Evolutionary conservation across 2,329 filamentous ascomycete species (phyloP).

Genomic region (Septoria linicola): DNA sequence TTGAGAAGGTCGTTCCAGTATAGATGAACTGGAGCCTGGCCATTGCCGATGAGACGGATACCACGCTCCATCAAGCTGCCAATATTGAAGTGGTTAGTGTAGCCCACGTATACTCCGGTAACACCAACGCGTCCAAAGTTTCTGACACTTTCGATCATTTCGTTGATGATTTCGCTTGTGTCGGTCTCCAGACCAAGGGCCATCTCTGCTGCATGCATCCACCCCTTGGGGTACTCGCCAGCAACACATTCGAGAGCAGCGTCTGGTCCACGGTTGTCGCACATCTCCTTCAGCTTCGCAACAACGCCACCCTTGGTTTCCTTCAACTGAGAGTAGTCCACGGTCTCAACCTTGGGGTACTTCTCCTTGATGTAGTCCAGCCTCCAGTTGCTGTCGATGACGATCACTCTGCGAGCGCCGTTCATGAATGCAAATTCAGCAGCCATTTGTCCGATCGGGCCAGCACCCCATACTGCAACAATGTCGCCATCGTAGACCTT

Average conservation of each 20-base stretch:
- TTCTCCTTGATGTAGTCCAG: conserved; percentile 66
- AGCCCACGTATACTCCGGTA: conserved; percentile 68
- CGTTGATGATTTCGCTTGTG: conserved; percentile 76
- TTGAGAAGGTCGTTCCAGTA: conserved; percentile 79
- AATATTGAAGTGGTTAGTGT: conserved; percentile 78
- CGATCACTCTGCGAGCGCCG: conserved; percentile 72
- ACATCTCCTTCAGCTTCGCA: conserved; percentile 70
- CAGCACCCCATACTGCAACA: conserved; percentile 84
- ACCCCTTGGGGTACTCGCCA: conserved; percentile 63
- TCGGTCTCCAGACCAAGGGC: conserved; percentile 74
- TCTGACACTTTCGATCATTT: conserved; percentile 72
- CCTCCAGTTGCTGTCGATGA: conserved; percentile 73
- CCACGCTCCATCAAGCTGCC: conserved; percentile 83
- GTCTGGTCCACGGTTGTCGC: conserved; percentile 68
- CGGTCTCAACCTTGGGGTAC: conserved; percentile 63
- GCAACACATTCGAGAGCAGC: conserved; percentile 68
- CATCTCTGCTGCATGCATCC: conserved; percentile 61
- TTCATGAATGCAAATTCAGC: conserved; percentile 67
- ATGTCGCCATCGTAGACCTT: conserved; percentile 73
- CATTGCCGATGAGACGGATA: conserved; percentile 72
- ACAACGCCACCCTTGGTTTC: conserved; percentile 62
- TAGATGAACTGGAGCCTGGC: conserved; percentile 71
- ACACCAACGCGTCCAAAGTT: conserved; percentile 73
- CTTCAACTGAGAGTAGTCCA: conserved; percentile 67
- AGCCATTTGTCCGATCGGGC: conserved; percentile 79